Base-by-base conservation (phyloP, 768 basidiomycete genomes). In the Exsudoporus frostii region DNA sequence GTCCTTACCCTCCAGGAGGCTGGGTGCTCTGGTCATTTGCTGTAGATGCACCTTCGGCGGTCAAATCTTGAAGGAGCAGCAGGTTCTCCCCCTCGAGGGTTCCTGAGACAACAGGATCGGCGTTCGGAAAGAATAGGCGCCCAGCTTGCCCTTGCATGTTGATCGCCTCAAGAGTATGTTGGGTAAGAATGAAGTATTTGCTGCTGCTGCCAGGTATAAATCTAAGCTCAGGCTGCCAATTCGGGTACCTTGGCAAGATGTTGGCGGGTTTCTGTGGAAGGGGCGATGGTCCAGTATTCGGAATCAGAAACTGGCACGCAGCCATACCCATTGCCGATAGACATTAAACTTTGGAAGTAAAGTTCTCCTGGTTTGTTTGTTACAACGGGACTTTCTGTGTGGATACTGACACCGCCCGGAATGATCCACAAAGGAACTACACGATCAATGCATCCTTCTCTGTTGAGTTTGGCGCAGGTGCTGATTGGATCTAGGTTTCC, bases 161-260 rank as follows among this genome's bases (percentile, higher is more conserved):
- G 13, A n/a, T 9, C 10, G 5, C 7, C 9, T 17, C n/a, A 0
- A 4, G 8, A 5, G 36, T 2, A 15, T 7, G 38, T 13, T 30
- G 37, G 5, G 17, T 7, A 11, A 29, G 7, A 14, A 20, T 4
- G 13, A 13, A 3, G 3, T 32, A 17, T 6, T 55, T 29, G 13
- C 22, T 11, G 2, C 29, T 15, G 2, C 22, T 7, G 1, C 7
- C n/a, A n/a, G 27, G 24, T 48, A 37, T 59, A 54, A 48, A 48
- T 58, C 37, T 30, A 1, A 1, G 1, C 15, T 5, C 19, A 20
- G 4, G 2, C 33, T 45, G 39, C 45, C 47, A 50, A 37, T 6
- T 7, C 5, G n/a, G 7, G 45, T 50, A 19, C 45, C 55, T 50
- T 50, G 54, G 54, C 34, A 49, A 19, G 33, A 19, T 8, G 29